Base-by-base conservation (phyloP, 2,329 filamentous ascomycete genomes). In the Talaromyces sp. region DNA sequence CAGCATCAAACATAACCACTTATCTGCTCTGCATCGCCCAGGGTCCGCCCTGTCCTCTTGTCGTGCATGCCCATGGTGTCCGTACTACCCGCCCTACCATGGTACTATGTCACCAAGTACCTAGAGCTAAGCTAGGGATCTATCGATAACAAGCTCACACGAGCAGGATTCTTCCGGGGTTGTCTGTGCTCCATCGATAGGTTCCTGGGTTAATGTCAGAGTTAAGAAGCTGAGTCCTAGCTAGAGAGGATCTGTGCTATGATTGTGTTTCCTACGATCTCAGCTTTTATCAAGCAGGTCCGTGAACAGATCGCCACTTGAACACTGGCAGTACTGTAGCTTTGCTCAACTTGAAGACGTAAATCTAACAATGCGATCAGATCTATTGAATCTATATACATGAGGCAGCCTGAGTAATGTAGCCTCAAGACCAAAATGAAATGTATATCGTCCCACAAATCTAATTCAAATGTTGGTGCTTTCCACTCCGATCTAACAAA, bases 41-140 rank as follows among this genome's bases (percentile, higher is more conserved):
- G 39, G 43, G n/a, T 52, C 41, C 30, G 35, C 20, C 39, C 29
- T 48, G 50, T 53, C 17, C 20, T 16, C 41, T n/a, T 24, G 16
- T 39, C 20, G 22, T 46, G 43, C 43, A 36, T 46, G 11, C 1
- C 14, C 43, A 36, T 33, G 30, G 43, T 19, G 32, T 36, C 42
- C 14, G 40, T 42, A 14, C 40, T 42, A 32, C 42, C n/a, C 10
- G 16, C 29, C 29, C 22, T 27, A 19, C 16, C 36, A 17, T 43
- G 9, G 13, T 45, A 45, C 42, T 16, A 9, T n/a, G 11, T 22
- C 20, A 9, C 36, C n/a, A 35, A 35, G n/a, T 13, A 16, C 16
- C 16, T n/a, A 14, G 16, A 16, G 42, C 42, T 32, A 29, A 22
- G 29, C 16, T 4, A 44, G n/a, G n/a, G 33, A 35, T 35, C 9